phyloP scores from a whole-genome alignment of 257 asterid species.

The Solanum gandarillasii region DNA sequence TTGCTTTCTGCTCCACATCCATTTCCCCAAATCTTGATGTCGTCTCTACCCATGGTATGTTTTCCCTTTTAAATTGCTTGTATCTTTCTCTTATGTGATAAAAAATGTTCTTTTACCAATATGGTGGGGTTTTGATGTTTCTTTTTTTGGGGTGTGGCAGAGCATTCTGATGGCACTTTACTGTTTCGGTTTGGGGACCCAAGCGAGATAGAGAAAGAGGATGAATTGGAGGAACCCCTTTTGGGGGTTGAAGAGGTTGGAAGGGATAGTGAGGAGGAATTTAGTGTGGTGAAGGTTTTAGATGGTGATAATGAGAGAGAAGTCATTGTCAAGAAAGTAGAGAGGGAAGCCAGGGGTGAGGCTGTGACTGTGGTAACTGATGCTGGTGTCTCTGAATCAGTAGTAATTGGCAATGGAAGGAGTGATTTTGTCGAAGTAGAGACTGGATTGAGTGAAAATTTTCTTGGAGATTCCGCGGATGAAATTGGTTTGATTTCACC shows the following conservation, averaged over 20 bases:
- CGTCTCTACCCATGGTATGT: slow-evolving; percentile 53
- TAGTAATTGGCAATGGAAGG: background rate
- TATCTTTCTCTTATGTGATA: background rate
- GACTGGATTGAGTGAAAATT: background rate
- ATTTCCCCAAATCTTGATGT: slow-evolving; percentile 30
- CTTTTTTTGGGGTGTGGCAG: slow-evolving; percentile 31
- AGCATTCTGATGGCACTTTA: slow-evolving; percentile 68
- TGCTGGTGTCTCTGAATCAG: slow-evolving; percentile 1
- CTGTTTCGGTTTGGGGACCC: slow-evolving; percentile 78
- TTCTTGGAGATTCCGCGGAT: background rate
- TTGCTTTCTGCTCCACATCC: slow-evolving; percentile 20
- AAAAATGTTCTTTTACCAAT: background rate
- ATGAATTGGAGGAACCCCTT: slow-evolving; percentile 21
- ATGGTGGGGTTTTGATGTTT: slow-evolving; percentile 11
- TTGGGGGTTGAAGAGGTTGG: slow-evolving; percentile 14
- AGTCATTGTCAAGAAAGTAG: slow-evolving; percentile 14
- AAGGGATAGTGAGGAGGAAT: slow-evolving; percentile 13
- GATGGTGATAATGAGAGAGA: slow-evolving; percentile 20
- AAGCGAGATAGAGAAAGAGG: slow-evolving; percentile 28
- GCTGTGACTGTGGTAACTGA: slow-evolving; percentile 13
- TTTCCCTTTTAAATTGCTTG: background rate
- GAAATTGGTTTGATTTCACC: background rate
- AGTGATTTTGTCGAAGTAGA: slow-evolving; percentile 10
- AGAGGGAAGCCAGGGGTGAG: slow-evolving; percentile 4
- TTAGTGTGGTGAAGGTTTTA: slow-evolving; percentile 18